A percentile compares a stretch with the other conserved stretches of the same genome.
Conservation (phyloP, 441 rosid species). For the Rhodomyrtus psidioides region DNA sequence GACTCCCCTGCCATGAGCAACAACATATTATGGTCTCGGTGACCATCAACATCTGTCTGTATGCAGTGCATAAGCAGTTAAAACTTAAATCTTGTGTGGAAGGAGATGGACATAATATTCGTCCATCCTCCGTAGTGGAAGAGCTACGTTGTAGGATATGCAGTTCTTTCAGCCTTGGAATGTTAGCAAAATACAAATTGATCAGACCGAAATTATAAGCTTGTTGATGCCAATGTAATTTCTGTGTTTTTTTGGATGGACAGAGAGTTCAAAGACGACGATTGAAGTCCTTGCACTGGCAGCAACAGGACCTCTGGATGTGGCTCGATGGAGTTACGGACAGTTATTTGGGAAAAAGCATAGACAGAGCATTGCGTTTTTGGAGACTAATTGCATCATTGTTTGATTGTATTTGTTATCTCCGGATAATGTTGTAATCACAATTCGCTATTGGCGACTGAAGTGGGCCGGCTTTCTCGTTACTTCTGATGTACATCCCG, state of each 20-base stretch:
- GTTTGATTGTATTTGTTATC: not conserved
- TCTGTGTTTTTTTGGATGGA: not conserved
- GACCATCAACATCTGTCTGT: not conserved
- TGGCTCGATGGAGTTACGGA: not conserved
- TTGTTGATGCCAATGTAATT: not conserved
- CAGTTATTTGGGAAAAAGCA: not conserved
- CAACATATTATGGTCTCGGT: not conserved
- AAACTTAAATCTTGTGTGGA: not conserved
- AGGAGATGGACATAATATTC: not conserved
- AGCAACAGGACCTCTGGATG: slow-evolving; percentile 6
- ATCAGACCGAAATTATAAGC: not conserved
- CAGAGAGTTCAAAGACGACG: slow-evolving; percentile 98
- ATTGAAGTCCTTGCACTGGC: slow-evolving; percentile 26
- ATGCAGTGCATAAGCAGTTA: not conserved
- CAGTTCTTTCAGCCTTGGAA: not conserved
- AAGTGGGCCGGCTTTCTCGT: not conserved
- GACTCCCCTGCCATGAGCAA: not conserved
- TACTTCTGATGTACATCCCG: not conserved
- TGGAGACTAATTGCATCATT: not conserved
- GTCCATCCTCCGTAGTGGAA: not conserved
- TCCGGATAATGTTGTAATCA: not conserved
- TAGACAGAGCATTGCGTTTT: not conserved
- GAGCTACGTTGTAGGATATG: not conserved
- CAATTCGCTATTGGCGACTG: not conserved
- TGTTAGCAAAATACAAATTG: not conserved